A percentile compares a stretch with the other conserved stretches of the same genome.
phyloP scores from a whole-genome alignment of 2,329 filamentous ascomycete genomes.

The Epichloe gansuensis region DNA sequence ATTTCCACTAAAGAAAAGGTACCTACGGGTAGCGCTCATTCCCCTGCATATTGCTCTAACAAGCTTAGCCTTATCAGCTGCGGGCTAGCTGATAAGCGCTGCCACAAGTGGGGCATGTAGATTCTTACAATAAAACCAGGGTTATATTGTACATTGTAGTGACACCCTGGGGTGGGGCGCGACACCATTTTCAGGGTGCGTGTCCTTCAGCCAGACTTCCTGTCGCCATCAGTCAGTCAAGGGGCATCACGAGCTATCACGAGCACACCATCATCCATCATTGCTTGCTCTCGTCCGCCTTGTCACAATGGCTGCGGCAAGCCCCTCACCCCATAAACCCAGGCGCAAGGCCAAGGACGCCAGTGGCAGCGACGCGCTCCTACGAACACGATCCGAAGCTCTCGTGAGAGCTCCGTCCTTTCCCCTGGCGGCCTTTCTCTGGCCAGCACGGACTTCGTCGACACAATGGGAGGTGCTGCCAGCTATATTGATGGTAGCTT shows the following conservation, averaged over 20 bases:
- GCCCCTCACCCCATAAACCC: constrained; percentile 44
- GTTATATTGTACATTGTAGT: no score
- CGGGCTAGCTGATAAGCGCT: no score
- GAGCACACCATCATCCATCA: neutral
- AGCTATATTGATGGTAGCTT: constrained; percentile 76
- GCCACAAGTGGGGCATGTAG: no score
- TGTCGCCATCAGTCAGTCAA: neutral
- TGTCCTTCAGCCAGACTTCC: neutral
- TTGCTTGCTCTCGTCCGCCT: constrained; percentile 3
- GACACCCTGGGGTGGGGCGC: no score
- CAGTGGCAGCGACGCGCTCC: constrained; percentile 24
- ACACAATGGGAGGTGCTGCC: constrained; percentile 92
- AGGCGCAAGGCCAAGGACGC: constrained; percentile 41
- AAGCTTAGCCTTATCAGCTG: no score
- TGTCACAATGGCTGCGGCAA: constrained; percentile 32
- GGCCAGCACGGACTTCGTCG: constrained; percentile 70
- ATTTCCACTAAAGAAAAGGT: no score
- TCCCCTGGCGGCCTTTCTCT: constrained; percentile 85
- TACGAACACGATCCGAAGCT: constrained; percentile 23
- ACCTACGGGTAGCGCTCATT: no score
- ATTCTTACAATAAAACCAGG: no score
- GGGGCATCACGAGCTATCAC: neutral
- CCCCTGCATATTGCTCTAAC: no score
- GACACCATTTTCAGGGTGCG: no score
- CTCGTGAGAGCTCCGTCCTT: constrained; percentile 57